Base-by-base conservation (phyloP, 495 filamentous ascomycete genomes). In the Penicillium psychrofluorescens region DNA sequence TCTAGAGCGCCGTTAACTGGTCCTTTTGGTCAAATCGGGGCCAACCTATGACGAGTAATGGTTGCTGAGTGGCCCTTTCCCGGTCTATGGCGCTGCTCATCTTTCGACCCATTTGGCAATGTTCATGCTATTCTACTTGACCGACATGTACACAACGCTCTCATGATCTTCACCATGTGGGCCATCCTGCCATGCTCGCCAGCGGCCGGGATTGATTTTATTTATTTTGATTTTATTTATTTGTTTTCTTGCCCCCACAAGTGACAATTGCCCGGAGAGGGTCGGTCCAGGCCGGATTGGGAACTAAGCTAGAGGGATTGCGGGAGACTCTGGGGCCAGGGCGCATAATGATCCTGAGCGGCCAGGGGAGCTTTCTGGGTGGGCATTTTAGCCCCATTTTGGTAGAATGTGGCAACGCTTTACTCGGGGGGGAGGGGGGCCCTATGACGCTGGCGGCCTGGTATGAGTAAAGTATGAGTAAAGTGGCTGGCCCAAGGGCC, bases 341-440 rank as follows among this genome's bases (percentile, higher is more conserved):
- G 44, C 41, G 49, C 43, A 41, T 56, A 54, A 46, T 53, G 49
- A 56, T 56, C 53, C 50, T 48, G 49, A 48, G 41, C 43, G 32
- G 44, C 14, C 44, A 30, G 43, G 35, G 27, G 44, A 53, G 50
- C 50, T 45, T 43, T 38, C 28, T 16, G 14, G 35, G 29, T 32
- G 36, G 44, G 35, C 29, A 32, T 52, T 46, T 44, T 50, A 45
- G 53, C 53, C 53, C 53, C 53, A 48, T 32, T 13, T 34, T 41
- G 40, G 10, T 6, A 3, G 41, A 53, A 48, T 43, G 53, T 43
- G 43, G 47, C 51, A 40, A n/a, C 39, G n/a, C 29, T 13, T 11
- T n/a, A n/a, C n/a, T n/a, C n/a, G n/a, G n/a, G n/a, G n/a, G n/a
- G n/a, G n/a, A n/a, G n/a, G n/a, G n/a, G 53, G 53, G 53, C 53